Percentiles rank a stretch among this genome's conserved stretches.
Evolutionary conservation across 495 filamentous ascomycete genomes (phyloP).

Genomic region (Astrothelium macrocarpum): DNA sequence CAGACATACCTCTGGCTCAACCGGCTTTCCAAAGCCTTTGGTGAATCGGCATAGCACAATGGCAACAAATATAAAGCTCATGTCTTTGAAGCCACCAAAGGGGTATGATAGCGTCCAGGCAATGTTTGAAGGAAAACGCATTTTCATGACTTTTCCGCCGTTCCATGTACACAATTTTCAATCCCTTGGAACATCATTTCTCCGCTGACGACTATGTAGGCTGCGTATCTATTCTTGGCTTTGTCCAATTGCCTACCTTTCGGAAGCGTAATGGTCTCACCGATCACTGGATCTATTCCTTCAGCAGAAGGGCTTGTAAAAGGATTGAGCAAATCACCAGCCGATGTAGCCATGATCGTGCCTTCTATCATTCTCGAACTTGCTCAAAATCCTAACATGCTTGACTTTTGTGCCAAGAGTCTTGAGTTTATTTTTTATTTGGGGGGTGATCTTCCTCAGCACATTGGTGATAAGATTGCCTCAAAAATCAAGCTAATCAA

Average conservation of each 20-base stretch:
- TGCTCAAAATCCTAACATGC: neutral
- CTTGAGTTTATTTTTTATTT: no score
- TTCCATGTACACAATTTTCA: neutral
- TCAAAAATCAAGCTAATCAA: neutral
- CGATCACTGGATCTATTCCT: neutral
- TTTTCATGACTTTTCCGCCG: neutral
- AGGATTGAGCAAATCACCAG: neutral
- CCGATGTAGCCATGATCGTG: neutral
- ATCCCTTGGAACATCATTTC: neutral
- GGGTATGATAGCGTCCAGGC: neutral
- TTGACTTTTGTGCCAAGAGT: neutral
- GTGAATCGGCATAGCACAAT: neutral
- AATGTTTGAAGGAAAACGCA: neutral
- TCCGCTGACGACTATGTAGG: no score
- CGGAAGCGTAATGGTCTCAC: neutral
- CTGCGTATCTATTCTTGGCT: no score
- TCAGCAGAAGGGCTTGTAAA: neutral
- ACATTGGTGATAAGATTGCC: neutral
- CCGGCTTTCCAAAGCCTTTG: neutral
- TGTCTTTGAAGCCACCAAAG: neutral
- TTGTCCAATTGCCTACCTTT: no score
- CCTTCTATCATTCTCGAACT: neutral
- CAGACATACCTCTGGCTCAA: neutral
- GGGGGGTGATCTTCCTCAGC: neutral
- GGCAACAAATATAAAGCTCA: neutral